phyloP scores from a whole-genome alignment of 2,329 filamentous ascomycete genomes.

The Arthrobotrys entomopaga region DNA sequence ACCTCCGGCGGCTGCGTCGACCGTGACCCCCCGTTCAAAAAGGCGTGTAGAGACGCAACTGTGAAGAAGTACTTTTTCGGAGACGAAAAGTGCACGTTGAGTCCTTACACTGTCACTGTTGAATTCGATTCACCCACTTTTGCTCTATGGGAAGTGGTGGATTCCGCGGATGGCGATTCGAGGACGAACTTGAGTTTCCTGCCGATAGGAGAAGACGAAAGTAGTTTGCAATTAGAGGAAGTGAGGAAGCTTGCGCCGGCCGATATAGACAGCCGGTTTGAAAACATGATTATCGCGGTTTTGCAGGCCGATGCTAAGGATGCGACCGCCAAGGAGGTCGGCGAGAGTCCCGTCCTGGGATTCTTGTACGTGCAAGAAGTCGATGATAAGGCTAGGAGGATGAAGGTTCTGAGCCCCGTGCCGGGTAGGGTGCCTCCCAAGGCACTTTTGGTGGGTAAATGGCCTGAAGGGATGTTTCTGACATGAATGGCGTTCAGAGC shows the following conservation, averaged over 20 bases:
- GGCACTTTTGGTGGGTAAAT: slow-evolving; percentile 71
- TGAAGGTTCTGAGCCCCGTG: slow-evolving; percentile 84
- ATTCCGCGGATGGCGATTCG: slow-evolving; percentile 61
- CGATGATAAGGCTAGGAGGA: slow-evolving; percentile 81
- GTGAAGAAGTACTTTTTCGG: slow-evolving; percentile 97
- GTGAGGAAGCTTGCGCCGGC: slow-evolving; percentile 68
- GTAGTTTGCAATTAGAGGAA: slow-evolving; percentile 64
- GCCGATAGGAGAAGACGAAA: slow-evolving; percentile 64
- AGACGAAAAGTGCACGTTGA: slow-evolving; percentile 77
- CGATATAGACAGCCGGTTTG: slow-evolving; percentile 67
- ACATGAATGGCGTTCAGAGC: slow-evolving; percentile 7
- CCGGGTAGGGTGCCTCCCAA: slow-evolving; percentile 81
- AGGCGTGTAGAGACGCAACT: slow-evolving; percentile 76
- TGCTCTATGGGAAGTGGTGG: slow-evolving; percentile 73
- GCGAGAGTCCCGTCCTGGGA: slow-evolving; percentile 85
- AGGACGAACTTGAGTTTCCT: slow-evolving; percentile 58
- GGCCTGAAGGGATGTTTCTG: slow-evolving; percentile 51
- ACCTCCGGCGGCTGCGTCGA: slow-evolving; percentile 87
- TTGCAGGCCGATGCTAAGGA: slow-evolving; percentile 80
- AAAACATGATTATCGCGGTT: slow-evolving; percentile 85
- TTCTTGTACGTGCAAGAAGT: slow-evolving; percentile 87
- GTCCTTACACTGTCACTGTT: slow-evolving; percentile 85
- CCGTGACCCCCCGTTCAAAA: slow-evolving; percentile 78
- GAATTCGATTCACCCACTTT: slow-evolving; percentile 76
- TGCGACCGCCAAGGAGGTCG: slow-evolving; percentile 72